These are phyloP conservation scores for Pogostemon cablin DNA, from an alignment of 257 asterid genomes.

Conservation along the genomic window DNA sequence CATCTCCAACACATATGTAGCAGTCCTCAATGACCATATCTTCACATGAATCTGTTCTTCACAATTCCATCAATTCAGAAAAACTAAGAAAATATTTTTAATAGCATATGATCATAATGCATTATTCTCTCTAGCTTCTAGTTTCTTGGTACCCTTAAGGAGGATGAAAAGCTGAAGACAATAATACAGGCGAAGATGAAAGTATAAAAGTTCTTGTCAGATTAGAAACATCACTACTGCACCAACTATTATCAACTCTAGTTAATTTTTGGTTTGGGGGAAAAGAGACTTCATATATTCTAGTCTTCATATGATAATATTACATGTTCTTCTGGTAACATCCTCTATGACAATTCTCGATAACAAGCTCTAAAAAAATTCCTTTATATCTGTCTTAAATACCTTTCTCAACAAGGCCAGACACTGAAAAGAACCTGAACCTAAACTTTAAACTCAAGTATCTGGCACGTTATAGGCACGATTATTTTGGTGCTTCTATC, in stretches of 20 bases:
- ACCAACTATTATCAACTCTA: background rate
- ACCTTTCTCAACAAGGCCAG: background rate
- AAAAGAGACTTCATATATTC: background rate
- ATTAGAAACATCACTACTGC: constrained; percentile 8
- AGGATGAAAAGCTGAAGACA: background rate
- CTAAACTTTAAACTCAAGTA: background rate
- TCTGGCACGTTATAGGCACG: background rate
- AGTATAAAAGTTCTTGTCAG: background rate
- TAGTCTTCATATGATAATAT: background rate
- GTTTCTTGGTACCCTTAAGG: background rate
- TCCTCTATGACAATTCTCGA: background rate
- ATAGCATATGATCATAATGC: background rate
- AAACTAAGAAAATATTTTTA: constrained; percentile 10
- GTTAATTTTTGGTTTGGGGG: background rate
- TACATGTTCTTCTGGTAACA: background rate
- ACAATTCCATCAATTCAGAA: constrained; percentile 12
- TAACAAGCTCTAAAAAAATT: background rate
- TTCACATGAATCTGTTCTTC: constrained; percentile 82
- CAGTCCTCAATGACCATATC: constrained; percentile 95
- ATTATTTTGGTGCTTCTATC: constrained; percentile 6
- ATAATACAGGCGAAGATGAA: background rate
- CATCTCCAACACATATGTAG: constrained; percentile 96
- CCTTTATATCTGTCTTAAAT: background rate
- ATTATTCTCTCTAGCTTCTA: background rate
- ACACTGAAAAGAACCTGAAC: background rate